Percentiles rank a stretch among this genome's conserved stretches.
Conservation (phyloP, 331 rosid species). For the Quercus lobata region DNA sequence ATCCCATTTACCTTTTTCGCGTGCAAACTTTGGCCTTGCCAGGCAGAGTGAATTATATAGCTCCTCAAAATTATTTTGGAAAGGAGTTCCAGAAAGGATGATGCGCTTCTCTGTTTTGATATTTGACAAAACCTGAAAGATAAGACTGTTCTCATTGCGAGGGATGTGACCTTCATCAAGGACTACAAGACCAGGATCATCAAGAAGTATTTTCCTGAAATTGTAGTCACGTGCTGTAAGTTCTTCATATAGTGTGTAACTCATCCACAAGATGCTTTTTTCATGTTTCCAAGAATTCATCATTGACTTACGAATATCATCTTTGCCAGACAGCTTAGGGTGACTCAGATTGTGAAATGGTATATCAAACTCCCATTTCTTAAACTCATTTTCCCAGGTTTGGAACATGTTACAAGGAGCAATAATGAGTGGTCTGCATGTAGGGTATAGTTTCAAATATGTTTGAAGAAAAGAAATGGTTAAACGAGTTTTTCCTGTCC, state of each 20-base stretch:
- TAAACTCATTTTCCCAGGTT: conserved; percentile 76
- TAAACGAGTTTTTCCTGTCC: conserved; percentile 71
- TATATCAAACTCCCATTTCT: conserved; percentile 50
- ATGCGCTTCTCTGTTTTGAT: conserved; percentile 52
- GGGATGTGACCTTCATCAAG: conserved; percentile 81
- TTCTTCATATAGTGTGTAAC: conserved; percentile 47
- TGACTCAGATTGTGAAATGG: conserved; percentile 65
- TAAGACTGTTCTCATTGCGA: conserved; percentile 31
- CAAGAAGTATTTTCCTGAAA: conserved; percentile 34
- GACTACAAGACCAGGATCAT: conserved; percentile 48
- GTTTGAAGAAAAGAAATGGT: conserved; percentile 55
- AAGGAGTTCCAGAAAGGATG: conserved; percentile 71
- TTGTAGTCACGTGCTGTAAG: conserved; percentile 15
- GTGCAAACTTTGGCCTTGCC: conserved; percentile 39
- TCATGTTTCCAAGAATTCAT: conserved; percentile 45
- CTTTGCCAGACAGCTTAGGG: conserved; percentile 34
- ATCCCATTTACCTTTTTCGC: conserved; percentile 27
- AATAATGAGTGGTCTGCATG: conserved; percentile 52
- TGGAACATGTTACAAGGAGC: conserved; percentile 64
- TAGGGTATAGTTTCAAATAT: conserved; percentile 39
- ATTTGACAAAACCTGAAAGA: conserved; percentile 45
- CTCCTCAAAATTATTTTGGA: conserved; percentile 63
- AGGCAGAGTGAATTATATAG: conserved; percentile 49
- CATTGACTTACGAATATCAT: conserved; percentile 29
- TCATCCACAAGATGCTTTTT: conserved; percentile 53